Conservation (phyloP, 352 stramenopile species). For the Globisporangium perplexum region DNA sequence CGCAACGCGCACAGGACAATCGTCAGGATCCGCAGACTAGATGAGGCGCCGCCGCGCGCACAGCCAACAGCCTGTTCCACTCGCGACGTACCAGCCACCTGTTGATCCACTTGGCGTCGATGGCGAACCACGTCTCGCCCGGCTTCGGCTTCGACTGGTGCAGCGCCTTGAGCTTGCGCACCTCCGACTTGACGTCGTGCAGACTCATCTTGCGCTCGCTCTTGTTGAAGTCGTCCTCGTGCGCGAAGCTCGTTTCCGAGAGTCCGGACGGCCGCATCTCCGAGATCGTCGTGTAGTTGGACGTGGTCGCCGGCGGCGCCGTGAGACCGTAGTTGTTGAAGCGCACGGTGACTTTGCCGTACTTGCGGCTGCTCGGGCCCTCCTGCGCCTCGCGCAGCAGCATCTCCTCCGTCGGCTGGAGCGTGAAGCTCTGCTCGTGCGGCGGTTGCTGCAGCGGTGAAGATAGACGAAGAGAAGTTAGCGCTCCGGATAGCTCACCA, state of each 20-base stretch:
- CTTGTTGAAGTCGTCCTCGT: slow-evolving; percentile 67
- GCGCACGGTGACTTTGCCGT: slow-evolving; percentile 53
- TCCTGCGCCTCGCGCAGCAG: slow-evolving; percentile 27
- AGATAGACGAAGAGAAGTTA: background rate
- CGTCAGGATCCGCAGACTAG: background rate
- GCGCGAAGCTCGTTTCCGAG: slow-evolving; percentile 39
- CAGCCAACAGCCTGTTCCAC: background rate
- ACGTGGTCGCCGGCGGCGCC: slow-evolving; percentile 10
- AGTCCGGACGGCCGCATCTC: slow-evolving; percentile 44
- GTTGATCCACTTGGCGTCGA: slow-evolving; percentile 59
- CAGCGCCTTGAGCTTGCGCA: slow-evolving; percentile 57
- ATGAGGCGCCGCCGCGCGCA: background rate
- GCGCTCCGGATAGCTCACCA: no score
- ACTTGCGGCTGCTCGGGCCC: slow-evolving; percentile 57
- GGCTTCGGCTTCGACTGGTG: slow-evolving; percentile 53
- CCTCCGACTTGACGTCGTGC: slow-evolving; percentile 58
- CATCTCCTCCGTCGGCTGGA: slow-evolving; percentile 64
- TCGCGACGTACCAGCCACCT: slow-evolving; percentile 35
- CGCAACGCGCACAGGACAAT: background rate
- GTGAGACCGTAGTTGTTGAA: slow-evolving; percentile 68
- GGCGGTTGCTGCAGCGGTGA: slow-evolving; percentile 42
- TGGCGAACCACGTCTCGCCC: slow-evolving; percentile 65
- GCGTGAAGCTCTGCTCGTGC: slow-evolving; percentile 44
- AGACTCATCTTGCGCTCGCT: slow-evolving; percentile 28
- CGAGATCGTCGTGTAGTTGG: slow-evolving; percentile 52